phyloP scores from a whole-genome alignment of 2,329 filamentous ascomycete species.

The Fusarium longipes region DNA sequence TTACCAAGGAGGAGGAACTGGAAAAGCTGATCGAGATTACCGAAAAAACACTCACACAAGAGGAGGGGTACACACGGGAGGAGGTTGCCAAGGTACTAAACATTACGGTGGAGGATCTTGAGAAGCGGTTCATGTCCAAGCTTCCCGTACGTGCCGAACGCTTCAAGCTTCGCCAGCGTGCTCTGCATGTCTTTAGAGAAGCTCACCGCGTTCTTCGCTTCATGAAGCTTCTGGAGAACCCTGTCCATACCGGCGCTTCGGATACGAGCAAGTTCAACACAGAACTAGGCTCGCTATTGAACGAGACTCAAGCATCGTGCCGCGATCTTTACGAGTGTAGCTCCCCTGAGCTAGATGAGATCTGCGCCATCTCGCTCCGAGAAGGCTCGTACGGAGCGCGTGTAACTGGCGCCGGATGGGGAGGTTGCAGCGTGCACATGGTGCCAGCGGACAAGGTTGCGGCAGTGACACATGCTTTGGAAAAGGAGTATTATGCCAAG shows the following conservation, averaged over 20 bases:
- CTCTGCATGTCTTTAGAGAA: constrained; percentile 91
- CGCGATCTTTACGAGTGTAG: constrained; percentile 90
- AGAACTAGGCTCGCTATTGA: constrained; percentile 84
- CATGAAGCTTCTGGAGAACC: constrained; percentile 76
- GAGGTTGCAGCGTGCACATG: constrained; percentile 94
- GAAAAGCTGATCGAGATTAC: constrained; percentile 76
- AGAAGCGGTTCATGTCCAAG: constrained; percentile 82
- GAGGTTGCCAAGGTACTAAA: constrained; percentile 81
- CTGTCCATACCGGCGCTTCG: constrained; percentile 54
- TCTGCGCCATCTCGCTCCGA: constrained; percentile 81
- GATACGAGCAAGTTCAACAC: constrained; percentile 71
- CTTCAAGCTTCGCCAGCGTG: constrained; percentile 89
- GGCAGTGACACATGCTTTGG: constrained; percentile 79
- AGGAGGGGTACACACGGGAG: constrained; percentile 87
- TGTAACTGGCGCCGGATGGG: constrained; percentile 95
- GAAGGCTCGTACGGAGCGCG: constrained; percentile 87
- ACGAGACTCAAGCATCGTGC: constrained; percentile 89
- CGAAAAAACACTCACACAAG: constrained; percentile 76
- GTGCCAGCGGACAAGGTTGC: constrained; percentile 86
- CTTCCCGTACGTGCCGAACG: constrained; percentile 89
- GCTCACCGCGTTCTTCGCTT: constrained; percentile 88
- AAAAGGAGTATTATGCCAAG: constrained; percentile 84
- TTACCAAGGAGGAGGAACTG: constrained; percentile 73
- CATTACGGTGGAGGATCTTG: constrained; percentile 76
- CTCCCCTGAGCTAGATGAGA: constrained; percentile 88